A percentile compares a stretch with the other conserved stretches of the same genome.
These are phyloP conservation scores for Mortierella sp. DNA, from an alignment of 371 early-diverging fungal genomes.

Conservation along the genomic window DNA sequence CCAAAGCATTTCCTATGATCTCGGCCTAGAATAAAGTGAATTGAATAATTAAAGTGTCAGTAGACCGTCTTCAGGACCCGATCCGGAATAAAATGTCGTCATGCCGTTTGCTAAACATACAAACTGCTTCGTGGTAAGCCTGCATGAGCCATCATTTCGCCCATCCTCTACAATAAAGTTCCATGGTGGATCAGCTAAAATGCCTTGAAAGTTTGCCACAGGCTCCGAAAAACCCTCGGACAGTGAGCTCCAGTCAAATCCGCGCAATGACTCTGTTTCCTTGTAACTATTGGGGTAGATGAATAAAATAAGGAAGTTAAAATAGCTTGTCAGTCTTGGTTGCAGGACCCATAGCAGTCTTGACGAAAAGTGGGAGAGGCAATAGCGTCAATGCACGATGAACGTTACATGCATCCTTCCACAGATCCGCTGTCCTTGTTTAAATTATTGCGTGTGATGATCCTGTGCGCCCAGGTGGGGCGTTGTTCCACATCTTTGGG, in stretches of 20 bases:
- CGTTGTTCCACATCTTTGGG: constrained; percentile 50
- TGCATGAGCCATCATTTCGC: constrained; percentile 61
- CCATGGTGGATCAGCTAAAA: constrained; percentile 75
- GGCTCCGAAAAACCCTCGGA: constrained; percentile 44
- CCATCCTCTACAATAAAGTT: constrained; percentile 66
- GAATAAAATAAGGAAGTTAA: not conserved
- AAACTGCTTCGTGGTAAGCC: constrained; percentile 53
- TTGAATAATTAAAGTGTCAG: no score
- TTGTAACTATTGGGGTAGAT: constrained; percentile 15
- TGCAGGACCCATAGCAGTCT: not conserved
- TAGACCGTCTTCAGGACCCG: not conserved
- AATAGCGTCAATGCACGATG: no score
- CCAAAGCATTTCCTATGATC: constrained; percentile 59
- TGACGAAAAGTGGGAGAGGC: not conserved
- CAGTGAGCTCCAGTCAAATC: constrained; percentile 38
- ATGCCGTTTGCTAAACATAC: constrained; percentile 21
- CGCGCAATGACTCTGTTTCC: constrained; percentile 27
- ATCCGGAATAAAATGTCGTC: not conserved
- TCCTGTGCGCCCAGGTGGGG: constrained; percentile 49
- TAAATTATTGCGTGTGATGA: constrained; percentile 23
- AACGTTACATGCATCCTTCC: constrained; percentile 34
- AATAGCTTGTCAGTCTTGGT: not conserved
- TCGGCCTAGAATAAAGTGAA: constrained; percentile 29
- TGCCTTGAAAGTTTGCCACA: constrained; percentile 56
- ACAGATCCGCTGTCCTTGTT: constrained; percentile 9